phyloP scores from a whole-genome alignment of 345 rosid species.

The Kernera saxatilis region DNA sequence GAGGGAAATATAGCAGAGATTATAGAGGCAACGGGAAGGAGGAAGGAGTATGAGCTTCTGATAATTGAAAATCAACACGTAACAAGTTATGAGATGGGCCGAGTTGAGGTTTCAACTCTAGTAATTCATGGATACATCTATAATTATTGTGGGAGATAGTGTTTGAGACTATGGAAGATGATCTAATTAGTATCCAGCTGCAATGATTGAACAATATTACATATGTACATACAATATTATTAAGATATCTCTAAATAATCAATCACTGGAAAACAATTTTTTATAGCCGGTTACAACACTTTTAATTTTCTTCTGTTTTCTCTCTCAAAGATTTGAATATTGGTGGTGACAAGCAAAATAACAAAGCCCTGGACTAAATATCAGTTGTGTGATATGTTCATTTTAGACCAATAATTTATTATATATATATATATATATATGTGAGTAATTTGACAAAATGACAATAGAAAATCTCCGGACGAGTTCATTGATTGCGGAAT shows the following conservation, averaged over 20 bases:
- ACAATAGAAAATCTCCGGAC: too few relatives aligned
- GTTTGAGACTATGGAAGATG: constrained; percentile 10
- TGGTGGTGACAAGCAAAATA: too few relatives aligned
- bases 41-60: constrained; percentile 47
- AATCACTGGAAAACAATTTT: neutral
- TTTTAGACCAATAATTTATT: too few relatives aligned
- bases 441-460: too few relatives aligned
- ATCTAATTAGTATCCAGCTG: neutral
- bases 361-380: too few relatives aligned
- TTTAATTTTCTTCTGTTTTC: too few relatives aligned
- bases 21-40: constrained; percentile 33
- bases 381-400: too few relatives aligned
- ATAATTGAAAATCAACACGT: constrained; percentile 42
- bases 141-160: neutral
- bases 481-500: too few relatives aligned
- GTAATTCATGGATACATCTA: neutral
- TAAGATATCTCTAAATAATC: neutral
- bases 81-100: neutral
- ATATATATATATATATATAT: too few relatives aligned
- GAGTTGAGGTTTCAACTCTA: neutral
- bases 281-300: neutral
- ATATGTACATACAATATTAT: neutral
- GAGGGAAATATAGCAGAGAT: constrained; percentile 37
- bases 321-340: too few relatives aligned
- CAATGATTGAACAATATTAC: neutral